Conservation (phyloP, 1,139 yeast species). For the Ashbya aceris region DNA sequence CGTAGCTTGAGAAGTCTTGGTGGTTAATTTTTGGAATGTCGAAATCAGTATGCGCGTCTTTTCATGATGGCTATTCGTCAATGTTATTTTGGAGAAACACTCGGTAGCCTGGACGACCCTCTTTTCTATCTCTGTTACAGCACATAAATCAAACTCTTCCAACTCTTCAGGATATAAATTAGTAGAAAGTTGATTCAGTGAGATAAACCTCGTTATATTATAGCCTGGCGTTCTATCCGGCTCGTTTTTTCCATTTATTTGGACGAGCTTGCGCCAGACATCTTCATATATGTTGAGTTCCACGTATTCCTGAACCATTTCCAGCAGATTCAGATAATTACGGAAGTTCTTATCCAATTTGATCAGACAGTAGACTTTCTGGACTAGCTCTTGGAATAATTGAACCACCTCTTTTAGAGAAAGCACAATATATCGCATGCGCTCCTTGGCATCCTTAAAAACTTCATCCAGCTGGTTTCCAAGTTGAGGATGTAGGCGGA, state of each 20-base stretch:
- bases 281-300: conserved; percentile 59
- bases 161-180: conserved; percentile 33
- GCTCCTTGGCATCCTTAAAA: conserved; percentile 24
- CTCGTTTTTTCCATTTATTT: conserved; percentile 8
- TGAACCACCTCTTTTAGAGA: neutral
- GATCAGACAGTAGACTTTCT: conserved; percentile 8
- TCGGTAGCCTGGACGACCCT: conserved; percentile 45
- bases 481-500: conserved; percentile 23
- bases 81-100: conserved; percentile 44
- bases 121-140: conserved; percentile 33
- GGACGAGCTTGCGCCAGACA: conserved; percentile 35
- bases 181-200: conserved; percentile 64
- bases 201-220: conserved; percentile 41
- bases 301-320: conserved; percentile 56
- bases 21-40: conserved; percentile 41
- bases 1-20: conserved; percentile 16
- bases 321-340: conserved; percentile 40
- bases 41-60: conserved; percentile 47
- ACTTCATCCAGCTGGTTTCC: conserved; percentile 18
- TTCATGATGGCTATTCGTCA: conserved; percentile 41
- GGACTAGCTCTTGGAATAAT: neutral
- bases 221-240: conserved; percentile 23
- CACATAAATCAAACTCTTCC: conserved; percentile 30
- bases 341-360: conserved; percentile 29
- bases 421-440: neutral